These are phyloP conservation scores for Vanrija pseudolonga DNA, from an alignment of 1,284 basidiomycete species.

Conservation along the genomic window DNA sequence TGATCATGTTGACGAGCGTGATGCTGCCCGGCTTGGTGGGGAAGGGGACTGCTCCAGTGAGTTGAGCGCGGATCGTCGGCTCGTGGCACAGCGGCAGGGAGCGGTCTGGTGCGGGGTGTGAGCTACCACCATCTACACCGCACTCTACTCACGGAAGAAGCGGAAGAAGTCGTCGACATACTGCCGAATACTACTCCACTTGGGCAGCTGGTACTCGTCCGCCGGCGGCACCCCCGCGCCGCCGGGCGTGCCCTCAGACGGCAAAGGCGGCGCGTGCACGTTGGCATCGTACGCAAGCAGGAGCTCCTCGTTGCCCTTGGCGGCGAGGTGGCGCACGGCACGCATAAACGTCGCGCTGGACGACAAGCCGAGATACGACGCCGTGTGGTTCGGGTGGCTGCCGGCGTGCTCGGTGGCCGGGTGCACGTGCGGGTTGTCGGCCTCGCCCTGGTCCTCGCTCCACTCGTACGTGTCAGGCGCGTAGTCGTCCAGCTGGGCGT, in stretches of 20 bases:
- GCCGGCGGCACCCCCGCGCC: no score
- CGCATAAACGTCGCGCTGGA: conserved; percentile 20
- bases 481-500: no score
- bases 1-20: conserved; percentile 27
- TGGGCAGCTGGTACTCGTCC: background rate
- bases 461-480: conserved; percentile 6
- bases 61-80: conserved; percentile 26
- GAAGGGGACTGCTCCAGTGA: conserved; percentile 24
- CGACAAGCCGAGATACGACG: conserved; percentile 19
- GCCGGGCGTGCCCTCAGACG: no score
- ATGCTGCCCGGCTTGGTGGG: conserved; percentile 10
- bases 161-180: conserved; percentile 20
- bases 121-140: no score
- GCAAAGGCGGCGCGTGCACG: background rate
- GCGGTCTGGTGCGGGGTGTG: conserved; percentile 14
- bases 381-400: conserved; percentile 6
- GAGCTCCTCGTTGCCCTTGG: background rate
- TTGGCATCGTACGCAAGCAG: background rate
- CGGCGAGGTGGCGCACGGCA: conserved; percentile 14
- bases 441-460: conserved; percentile 5
- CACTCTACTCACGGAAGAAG: conserved; percentile 10
- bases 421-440: conserved; percentile 1
- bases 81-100: conserved; percentile 29
- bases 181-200: conserved; percentile 5
- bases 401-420: conserved; percentile 8